Conservation (phyloP, 2,329 filamentous ascomycete genomes). For the Emergomyces pasteurianus region DNA sequence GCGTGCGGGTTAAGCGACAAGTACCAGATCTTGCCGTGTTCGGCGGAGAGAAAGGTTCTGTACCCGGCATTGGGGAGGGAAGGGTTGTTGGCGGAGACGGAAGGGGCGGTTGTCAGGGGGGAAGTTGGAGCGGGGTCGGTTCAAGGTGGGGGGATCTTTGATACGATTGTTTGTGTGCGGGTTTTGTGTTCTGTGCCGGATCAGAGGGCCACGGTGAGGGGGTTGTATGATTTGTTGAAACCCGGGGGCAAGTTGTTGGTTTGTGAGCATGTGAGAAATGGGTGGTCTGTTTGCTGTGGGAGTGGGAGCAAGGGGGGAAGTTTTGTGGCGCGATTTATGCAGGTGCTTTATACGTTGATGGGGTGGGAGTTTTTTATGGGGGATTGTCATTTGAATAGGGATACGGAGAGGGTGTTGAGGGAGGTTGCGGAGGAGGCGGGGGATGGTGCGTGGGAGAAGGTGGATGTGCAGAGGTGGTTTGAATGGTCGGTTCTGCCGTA, state of each 20-base stretch:
- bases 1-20: conserved; percentile 32
- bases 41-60: conserved; percentile 37
- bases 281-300: conserved; percentile 20
- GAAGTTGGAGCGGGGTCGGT: conserved; percentile 8
- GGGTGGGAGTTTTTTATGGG: conserved; percentile 44
- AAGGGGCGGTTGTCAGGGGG: background rate
- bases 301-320: conserved; percentile 23
- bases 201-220: conserved; percentile 32
- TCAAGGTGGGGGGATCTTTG: conserved; percentile 33
- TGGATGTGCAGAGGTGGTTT: conserved; percentile 35
- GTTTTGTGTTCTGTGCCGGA: conserved; percentile 45
- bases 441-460: conserved; percentile 37
- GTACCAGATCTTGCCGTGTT: conserved; percentile 39
- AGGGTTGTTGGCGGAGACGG: conserved; percentile 23
- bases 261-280: conserved; percentile 45
- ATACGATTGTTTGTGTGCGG: conserved; percentile 43
- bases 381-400: conserved; percentile 39
- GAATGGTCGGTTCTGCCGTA: conserved; percentile 28
- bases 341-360: conserved; percentile 33
- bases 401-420: conserved; percentile 35
- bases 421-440: conserved; percentile 28
- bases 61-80: conserved; percentile 32
- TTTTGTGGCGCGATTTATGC: conserved; percentile 32
- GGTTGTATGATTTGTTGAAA: conserved; percentile 40
- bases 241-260: conserved; percentile 45